A percentile compares a stretch with the other conserved stretches of the same genome.
These are phyloP conservation scores for Pezicula radicicola DNA, from an alignment of 2,329 filamentous ascomycete genomes.

Conservation along the genomic window DNA sequence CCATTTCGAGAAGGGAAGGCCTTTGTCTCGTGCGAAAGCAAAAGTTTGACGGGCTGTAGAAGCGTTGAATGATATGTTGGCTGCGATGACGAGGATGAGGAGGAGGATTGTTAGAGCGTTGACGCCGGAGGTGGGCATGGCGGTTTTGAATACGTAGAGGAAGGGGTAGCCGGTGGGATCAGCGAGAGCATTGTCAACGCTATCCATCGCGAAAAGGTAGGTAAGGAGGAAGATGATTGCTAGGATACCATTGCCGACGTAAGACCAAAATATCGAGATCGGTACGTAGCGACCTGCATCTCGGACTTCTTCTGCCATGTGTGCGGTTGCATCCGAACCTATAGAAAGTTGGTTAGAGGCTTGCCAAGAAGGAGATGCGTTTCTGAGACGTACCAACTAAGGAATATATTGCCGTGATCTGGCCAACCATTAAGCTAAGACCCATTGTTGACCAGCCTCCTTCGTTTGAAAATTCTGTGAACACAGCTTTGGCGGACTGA, in stretches of 20 bases:
- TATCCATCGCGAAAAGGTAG: conserved; percentile 31
- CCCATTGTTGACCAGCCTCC: conserved; percentile 29
- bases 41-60: conserved; percentile 35
- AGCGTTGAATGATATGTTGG: conserved; percentile 32
- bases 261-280: conserved; percentile 41
- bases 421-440: conserved; percentile 33
- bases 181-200: conserved; percentile 31
- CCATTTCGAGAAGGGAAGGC: conserved; percentile 35
- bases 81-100: conserved; percentile 36
- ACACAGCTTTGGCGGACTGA: conserved; percentile 18
- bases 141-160: conserved; percentile 49
- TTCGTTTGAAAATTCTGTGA: conserved; percentile 27
- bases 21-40: conserved; percentile 41
- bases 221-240: conserved; percentile 37
- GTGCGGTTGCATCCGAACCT: conserved; percentile 23
- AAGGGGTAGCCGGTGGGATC: conserved; percentile 43
- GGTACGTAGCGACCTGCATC: conserved; percentile 44
- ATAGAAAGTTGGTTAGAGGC: not conserved
- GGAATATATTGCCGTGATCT: conserved; percentile 29
- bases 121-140: conserved; percentile 36
- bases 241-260: conserved; percentile 43
- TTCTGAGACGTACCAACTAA: conserved; percentile 10
- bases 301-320: conserved; percentile 46
- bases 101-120: conserved; percentile 24
- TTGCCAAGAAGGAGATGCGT: not conserved